A percentile compares a stretch with the other conserved stretches of the same genome.
Conservation (phyloP, 495 filamentous ascomycete genomes). For the Cercophora sp. region DNA sequence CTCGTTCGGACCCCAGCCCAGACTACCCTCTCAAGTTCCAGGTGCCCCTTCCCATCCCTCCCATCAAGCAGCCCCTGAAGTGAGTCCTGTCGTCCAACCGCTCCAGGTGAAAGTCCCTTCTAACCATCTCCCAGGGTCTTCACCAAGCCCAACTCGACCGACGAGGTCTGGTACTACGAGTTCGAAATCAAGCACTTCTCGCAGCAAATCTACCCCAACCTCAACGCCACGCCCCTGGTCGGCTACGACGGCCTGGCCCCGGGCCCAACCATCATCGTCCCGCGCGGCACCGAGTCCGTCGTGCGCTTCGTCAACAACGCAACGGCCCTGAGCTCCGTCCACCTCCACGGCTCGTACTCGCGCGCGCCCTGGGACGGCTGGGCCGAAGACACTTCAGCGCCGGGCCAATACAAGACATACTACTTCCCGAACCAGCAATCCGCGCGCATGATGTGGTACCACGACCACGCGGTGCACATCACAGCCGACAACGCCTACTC, state of each 20-base stretch:
- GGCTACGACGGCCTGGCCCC: slow-evolving; percentile 50
- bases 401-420: slow-evolving; percentile 53
- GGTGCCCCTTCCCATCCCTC: slow-evolving; percentile 8
- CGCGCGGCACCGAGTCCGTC: slow-evolving; percentile 41
- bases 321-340: slow-evolving; percentile 32
- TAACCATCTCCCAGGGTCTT: not conserved
- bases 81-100: not conserved
- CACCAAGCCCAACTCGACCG: not conserved
- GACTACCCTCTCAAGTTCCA: slow-evolving; percentile 11
- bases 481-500: slow-evolving; percentile 47
- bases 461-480: slow-evolving; percentile 42
- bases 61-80: slow-evolving; percentile 5
- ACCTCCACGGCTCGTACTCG: slow-evolving; percentile 48
- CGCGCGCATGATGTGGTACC: slow-evolving; percentile 52
- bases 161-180: slow-evolving; percentile 22
- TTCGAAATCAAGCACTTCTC: slow-evolving; percentile 42
- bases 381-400: slow-evolving; percentile 47
- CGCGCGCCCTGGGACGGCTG: slow-evolving; percentile 41
- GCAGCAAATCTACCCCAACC: slow-evolving; percentile 40
- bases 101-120: not conserved
- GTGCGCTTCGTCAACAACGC: slow-evolving; percentile 48
- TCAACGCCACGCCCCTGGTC: slow-evolving; percentile 37
- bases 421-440: slow-evolving; percentile 52
- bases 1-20: too few relatives aligned
- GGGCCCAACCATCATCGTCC: slow-evolving; percentile 43